Evolutionary conservation across 208 protist genomes (phyloP), one percentile per base, ranked within the genome.

Genomic region (Novymonas esmeraldas): DNA sequence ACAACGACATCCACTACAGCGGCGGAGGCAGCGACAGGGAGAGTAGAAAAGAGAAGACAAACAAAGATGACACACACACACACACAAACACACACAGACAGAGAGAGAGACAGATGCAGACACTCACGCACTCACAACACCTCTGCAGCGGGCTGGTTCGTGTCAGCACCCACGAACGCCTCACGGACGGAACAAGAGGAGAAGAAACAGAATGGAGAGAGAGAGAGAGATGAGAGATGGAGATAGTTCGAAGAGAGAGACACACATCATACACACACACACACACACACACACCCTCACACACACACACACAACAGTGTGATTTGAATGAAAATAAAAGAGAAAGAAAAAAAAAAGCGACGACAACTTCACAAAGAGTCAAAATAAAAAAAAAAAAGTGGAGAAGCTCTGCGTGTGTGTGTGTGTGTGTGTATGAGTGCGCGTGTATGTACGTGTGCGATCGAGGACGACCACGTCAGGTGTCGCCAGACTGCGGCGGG

Each of bases 131-230:
- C n/a, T n/a, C n/a, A n/a, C n/a, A n/a, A n/a, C n/a, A n/a, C n/a
- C n/a, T n/a, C n/a, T n/a, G n/a, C n/a, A n/a, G n/a, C n/a, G n/a
- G n/a, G n/a, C n/a, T n/a, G n/a, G n/a, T n/a, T n/a, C n/a, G n/a
- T n/a, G n/a, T n/a, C n/a, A n/a, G n/a, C n/a, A n/a, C n/a, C n/a
- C n/a, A n/a, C n/a, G n/a, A n/a, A n/a, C n/a, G n/a, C n/a, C n/a
- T n/a, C 20, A 55, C 50, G 11, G 55, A 61, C 50, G 55, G 18
- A 56, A 56, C 36, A 67, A 68, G 36, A 52, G 64, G 54, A 64
- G 34, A 67, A 24, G 46, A 33, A 52, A 29, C 67, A 45, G 56
- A 36, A 72, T 31, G 36, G 56, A 44, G 52, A 20, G 56, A 73
- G 28, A 60, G 7, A 64, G 38, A 48, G 6, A 48, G 22, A 48